Conservation (phyloP, 2,329 filamentous ascomycete genomes). For the Fusarium haematococcum region DNA sequence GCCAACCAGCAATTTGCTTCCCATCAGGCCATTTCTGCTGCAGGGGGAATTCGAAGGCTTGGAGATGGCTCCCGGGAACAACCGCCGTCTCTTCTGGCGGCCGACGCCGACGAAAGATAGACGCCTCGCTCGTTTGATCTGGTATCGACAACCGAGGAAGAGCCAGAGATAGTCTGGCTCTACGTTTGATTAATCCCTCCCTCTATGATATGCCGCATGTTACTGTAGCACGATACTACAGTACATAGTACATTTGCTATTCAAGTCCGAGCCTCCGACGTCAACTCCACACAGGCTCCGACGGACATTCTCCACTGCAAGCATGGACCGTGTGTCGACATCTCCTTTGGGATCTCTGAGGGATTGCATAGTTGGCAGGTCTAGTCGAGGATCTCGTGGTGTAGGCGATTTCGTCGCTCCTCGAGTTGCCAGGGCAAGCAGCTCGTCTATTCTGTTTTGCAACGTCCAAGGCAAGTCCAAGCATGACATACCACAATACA, state of each 20-base stretch:
- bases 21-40: constrained; percentile 40
- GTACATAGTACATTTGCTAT: neutral
- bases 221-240: neutral
- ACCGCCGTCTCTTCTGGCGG: constrained; percentile 27
- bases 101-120: constrained; percentile 17
- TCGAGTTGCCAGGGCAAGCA: neutral
- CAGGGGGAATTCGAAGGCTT: constrained; percentile 35
- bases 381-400: neutral
- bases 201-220: neutral
- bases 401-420: neutral
- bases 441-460: neutral
- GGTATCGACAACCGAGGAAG: constrained; percentile 20
- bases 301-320: neutral
- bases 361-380: neutral
- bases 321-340: neutral
- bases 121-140: constrained; percentile 3
- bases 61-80: constrained; percentile 17
- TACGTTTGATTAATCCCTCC: neutral
- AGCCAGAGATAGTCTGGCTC: neutral
- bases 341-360: neutral
- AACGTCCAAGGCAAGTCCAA: neutral
- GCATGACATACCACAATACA: neutral
- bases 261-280: neutral
- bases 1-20: constrained; percentile 30
- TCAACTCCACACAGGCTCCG: neutral